These are phyloP conservation scores for Gilbertella persicaria DNA, from an alignment of 371 early-diverging fungal genomes.

Conservation along the genomic window DNA sequence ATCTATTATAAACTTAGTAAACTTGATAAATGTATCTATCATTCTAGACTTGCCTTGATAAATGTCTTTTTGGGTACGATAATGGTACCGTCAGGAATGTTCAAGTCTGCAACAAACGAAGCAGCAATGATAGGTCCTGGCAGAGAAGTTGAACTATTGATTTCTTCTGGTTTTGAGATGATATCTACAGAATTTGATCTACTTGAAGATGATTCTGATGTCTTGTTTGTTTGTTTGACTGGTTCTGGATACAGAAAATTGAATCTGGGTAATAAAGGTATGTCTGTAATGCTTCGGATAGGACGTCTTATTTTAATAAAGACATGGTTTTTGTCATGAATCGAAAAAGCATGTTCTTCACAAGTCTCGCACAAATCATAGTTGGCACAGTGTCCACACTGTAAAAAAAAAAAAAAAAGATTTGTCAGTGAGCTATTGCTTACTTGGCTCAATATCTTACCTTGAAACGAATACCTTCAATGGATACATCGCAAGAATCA, in stretches of 20 bases:
- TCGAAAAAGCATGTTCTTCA: slow-evolving; percentile 33
- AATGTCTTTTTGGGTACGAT: slow-evolving; percentile 31
- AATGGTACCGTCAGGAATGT: slow-evolving; percentile 64
- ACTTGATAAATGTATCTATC: no score
- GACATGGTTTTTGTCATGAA: slow-evolving; percentile 49
- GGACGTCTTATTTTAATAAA: slow-evolving; percentile 56
- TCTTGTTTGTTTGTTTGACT: not conserved
- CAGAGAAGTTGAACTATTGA: not conserved
- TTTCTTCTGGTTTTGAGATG: not conserved
- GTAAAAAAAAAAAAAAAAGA: no score
- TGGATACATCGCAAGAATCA: slow-evolving; percentile 45
- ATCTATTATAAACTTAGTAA: no score
- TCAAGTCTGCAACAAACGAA: slow-evolving; percentile 67
- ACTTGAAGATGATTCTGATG: not conserved
- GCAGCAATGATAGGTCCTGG: slow-evolving; percentile 24
- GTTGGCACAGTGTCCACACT: slow-evolving; percentile 63
- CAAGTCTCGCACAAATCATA: slow-evolving; percentile 60
- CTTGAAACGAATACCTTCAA: slow-evolving; percentile 58
- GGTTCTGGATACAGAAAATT: not conserved
- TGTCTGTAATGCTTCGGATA: slow-evolving; percentile 1
- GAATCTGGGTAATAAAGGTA: slow-evolving; percentile 20
- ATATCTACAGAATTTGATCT: not conserved
- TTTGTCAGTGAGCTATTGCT: no score
- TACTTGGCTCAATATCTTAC: slow-evolving; percentile 26
- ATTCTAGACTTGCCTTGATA: slow-evolving; percentile 25